Evolutionary conservation across 352 stramenopile genomes (phyloP), one percentile per base, ranked within the genome.

Genomic region (Pythium aristosporum): DNA sequence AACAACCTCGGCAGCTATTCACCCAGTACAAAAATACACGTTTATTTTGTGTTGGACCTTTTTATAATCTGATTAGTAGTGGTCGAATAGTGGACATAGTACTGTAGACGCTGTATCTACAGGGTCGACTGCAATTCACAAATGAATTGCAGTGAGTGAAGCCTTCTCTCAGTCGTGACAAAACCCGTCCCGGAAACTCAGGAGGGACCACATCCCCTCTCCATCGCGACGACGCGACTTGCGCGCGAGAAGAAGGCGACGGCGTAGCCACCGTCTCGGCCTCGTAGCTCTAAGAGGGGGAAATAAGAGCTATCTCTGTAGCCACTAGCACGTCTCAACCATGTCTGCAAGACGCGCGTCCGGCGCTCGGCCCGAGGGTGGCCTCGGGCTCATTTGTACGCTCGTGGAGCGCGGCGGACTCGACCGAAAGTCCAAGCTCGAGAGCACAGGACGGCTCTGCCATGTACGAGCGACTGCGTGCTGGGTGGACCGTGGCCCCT

Each of bases 391-490:
- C 58, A 94, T 93, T 65, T 96, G 87, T 70, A 80, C 76, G 61
- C 80, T 94, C 48, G 88, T 96, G 21, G 87, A 96, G 57, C 84
- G 80, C 47, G 85, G 87, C 21, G 90, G 78, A 20, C 63, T 96
- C 48, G 87, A 96, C 59, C 83, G 87, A 61, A 93, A 93, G 69
- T 91, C 87, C 48, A 96, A 96, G 67, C 81, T 96, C 25, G 87
- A 96, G 63, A 93, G 85, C 49, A 89, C 80, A 3, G 87, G 87
- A 5, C 81, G 87, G 16, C 74, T 96, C 48, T 93, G 83, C 65
- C 85, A 93, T 72, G 55, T 62, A 62, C 41, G 55, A 20, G 20
- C 47, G 47, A 25, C 1, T 16, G 5, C 13, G 5, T 30, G 3
- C 3, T 30, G 25, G 25, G 25, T 30, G 25, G 25, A 30, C 25